Evolutionary conservation across 495 filamentous ascomycete genomes (phyloP).

Genomic region (Aspergillus wentii): DNA sequence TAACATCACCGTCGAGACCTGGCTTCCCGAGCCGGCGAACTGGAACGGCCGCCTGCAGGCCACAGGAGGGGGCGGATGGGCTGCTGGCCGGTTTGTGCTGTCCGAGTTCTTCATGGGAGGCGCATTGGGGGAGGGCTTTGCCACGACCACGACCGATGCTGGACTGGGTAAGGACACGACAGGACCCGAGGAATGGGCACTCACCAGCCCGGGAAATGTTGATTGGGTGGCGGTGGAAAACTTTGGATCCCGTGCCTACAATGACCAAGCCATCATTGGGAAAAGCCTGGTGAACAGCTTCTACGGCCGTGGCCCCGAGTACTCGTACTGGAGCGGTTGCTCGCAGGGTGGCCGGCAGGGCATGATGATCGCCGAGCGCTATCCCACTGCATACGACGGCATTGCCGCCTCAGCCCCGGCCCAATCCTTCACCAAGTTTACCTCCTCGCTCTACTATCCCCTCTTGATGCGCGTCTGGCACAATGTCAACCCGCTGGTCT

Average conservation of each 20-base stretch:
- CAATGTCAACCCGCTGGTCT: constrained; percentile 24
- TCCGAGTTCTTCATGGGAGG: constrained; percentile 16
- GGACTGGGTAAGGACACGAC: constrained; percentile 16
- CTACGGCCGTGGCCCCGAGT: constrained; percentile 11
- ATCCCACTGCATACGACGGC: constrained; percentile 50
- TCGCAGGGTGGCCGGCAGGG: constrained; percentile 43
- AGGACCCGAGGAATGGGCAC: constrained; percentile 24
- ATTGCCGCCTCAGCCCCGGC: constrained; percentile 49
- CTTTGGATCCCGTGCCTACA: constrained; percentile 34
- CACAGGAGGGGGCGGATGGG: constrained; percentile 39
- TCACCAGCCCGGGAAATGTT: constrained; percentile 34
- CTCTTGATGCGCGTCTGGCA: constrained; percentile 15
- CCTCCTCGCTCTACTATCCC: constrained; percentile 3
- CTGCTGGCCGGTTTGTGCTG: constrained; percentile 11
- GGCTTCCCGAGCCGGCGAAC: constrained; percentile 30
- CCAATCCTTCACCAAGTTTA: constrained; percentile 33
- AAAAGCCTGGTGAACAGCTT: constrained; percentile 13
- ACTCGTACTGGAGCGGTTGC: constrained; percentile 45
- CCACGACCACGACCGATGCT: constrained; percentile 37
- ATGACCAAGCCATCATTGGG: constrained; percentile 19
- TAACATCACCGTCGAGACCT: constrained; percentile 26
- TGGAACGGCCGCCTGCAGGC: constrained; percentile 39
- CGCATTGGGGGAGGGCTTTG: constrained; percentile 33
- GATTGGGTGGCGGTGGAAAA: constrained; percentile 31
- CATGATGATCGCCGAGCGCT: constrained; percentile 34